These are phyloP conservation scores for Bryopsis sp. DNA, from an alignment of 139 green algal species.

Conservation along the genomic window DNA sequence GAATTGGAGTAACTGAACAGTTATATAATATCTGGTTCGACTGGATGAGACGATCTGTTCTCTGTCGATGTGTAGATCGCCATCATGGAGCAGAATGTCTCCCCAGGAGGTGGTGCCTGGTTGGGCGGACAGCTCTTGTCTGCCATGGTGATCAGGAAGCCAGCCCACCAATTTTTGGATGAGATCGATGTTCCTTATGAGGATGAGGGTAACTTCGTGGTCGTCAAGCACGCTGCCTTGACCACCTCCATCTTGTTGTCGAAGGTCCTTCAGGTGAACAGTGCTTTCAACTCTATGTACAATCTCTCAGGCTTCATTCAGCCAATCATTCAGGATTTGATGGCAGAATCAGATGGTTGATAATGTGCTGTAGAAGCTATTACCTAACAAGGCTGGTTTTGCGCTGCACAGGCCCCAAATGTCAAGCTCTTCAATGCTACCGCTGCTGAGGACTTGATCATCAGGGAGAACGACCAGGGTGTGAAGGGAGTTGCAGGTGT, in stretches of 20 bases:
- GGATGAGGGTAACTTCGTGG: slow-evolving; percentile 90
- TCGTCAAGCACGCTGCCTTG: slow-evolving; percentile 91
- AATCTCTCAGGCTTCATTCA: too few relatives aligned
- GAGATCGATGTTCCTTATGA: slow-evolving; percentile 78
- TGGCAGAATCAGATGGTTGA: too few relatives aligned
- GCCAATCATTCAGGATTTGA: too few relatives aligned
- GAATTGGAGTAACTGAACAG: too few relatives aligned
- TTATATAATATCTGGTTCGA: too few relatives aligned
- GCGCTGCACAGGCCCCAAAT: slow-evolving; percentile 68
- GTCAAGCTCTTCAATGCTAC: slow-evolving; percentile 98
- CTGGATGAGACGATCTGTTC: neutral
- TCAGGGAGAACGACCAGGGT: slow-evolving; percentile 40
- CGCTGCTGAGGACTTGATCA: slow-evolving; percentile 63
- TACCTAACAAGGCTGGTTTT: too few relatives aligned
- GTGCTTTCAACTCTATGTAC: too few relatives aligned
- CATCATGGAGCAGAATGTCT: slow-evolving; percentile 80
- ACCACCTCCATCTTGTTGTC: slow-evolving; percentile 91
- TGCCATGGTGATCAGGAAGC: slow-evolving; percentile 93
- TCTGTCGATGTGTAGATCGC: slow-evolving; percentile 40
- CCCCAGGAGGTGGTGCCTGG: slow-evolving; percentile 80
- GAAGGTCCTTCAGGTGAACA: slow-evolving; percentile 69
- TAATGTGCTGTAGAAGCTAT: too few relatives aligned
- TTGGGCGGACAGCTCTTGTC: slow-evolving; percentile 93
- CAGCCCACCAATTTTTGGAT: slow-evolving; percentile 81
- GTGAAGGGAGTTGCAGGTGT: slow-evolving; percentile 65